phyloP scores from a whole-genome alignment of 345 rosid species.

The Syzygium aqueum region DNA sequence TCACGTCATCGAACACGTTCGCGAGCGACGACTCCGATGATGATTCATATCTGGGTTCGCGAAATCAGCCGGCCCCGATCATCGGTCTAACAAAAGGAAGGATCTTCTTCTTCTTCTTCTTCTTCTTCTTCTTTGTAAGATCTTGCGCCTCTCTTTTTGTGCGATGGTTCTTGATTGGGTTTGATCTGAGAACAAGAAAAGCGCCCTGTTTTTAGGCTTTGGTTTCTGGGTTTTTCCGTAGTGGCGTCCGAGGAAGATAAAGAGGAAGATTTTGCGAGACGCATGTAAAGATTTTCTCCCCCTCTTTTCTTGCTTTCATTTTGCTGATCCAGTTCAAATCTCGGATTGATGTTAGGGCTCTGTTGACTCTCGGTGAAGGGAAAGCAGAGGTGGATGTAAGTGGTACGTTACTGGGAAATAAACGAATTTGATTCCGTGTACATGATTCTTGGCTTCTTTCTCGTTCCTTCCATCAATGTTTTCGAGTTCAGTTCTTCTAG shows the following conservation, averaged over 20 bases:
- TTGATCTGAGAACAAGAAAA: background rate
- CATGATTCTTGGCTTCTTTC: background rate
- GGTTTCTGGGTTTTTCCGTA: background rate
- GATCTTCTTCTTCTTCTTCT: background rate
- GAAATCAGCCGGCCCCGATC: background rate
- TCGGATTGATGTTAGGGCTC: background rate
- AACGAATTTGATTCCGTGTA: background rate
- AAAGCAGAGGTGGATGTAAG: background rate
- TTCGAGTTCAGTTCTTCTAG: background rate
- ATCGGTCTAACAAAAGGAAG: background rate
- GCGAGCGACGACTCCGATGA: background rate
- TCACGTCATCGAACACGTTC: background rate
- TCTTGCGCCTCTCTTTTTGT: background rate
- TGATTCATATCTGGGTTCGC: background rate
- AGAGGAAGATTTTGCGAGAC: background rate
- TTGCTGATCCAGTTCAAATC: background rate
- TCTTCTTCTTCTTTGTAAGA: background rate
- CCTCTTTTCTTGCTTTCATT: background rate
- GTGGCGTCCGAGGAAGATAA: background rate
- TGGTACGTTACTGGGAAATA: background rate
- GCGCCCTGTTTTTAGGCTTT: background rate
- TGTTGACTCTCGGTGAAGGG: background rate
- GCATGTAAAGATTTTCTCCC: background rate
- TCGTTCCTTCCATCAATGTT: background rate
- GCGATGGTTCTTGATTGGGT: background rate